These are phyloP conservation scores for Phytophthora cryptogea DNA, from an alignment of 352 stramenopile species.

Conservation along the genomic window DNA sequence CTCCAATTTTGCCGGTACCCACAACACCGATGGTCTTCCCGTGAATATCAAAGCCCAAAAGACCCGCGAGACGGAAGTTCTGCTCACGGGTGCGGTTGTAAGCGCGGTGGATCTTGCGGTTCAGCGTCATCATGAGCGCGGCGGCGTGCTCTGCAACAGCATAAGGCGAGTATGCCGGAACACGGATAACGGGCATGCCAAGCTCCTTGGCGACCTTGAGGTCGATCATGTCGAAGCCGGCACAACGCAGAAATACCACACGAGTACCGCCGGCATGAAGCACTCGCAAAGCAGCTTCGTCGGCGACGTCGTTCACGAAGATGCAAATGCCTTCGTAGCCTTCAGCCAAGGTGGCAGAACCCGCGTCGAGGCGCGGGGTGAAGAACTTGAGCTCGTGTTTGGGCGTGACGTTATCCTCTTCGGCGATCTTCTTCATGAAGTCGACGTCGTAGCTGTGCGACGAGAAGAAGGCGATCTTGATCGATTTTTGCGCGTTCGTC, in stretches of 20 bases:
- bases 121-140: too few relatives aligned
- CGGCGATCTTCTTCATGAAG: slow-evolving; percentile 44
- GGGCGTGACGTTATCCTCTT: slow-evolving; percentile 38
- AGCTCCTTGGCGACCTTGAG: slow-evolving; percentile 63
- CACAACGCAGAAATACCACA: slow-evolving; percentile 80
- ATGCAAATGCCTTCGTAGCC: slow-evolving; percentile 67
- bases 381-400: slow-evolving; percentile 71
- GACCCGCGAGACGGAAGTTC: too few relatives aligned
- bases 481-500: slow-evolving; percentile 22
- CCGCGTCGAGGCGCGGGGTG: slow-evolving; percentile 29
- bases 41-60: too few relatives aligned
- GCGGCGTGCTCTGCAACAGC: background rate
- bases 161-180: slow-evolving; percentile 80
- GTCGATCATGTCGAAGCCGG: slow-evolving; percentile 83
- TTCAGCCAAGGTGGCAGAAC: slow-evolving; percentile 28
- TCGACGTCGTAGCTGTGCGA: slow-evolving; percentile 67
- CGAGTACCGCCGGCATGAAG: slow-evolving; percentile 54
- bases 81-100: too few relatives aligned
- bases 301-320: slow-evolving; percentile 85
- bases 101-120: too few relatives aligned
- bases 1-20: slow-evolving; percentile 42
- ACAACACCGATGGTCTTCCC: too few relatives aligned
- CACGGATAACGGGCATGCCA: slow-evolving; percentile 58
- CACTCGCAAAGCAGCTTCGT: slow-evolving; percentile 56
- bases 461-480: slow-evolving; percentile 79